phyloP scores from a whole-genome alignment of 176 grass and related monocot genomes.

The Triticum timopheevii region DNA sequence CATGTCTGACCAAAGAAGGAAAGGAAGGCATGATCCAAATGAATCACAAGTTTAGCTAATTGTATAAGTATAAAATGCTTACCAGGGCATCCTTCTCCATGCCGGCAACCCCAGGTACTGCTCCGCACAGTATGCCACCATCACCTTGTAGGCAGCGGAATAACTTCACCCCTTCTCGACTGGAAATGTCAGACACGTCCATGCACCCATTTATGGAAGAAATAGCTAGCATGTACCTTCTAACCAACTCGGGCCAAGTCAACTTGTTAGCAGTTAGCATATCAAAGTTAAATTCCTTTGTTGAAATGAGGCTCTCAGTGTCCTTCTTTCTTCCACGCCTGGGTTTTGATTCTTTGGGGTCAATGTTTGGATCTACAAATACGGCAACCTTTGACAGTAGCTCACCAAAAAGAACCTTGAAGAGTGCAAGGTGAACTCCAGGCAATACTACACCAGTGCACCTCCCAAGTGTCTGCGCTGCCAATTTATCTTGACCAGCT shows the following conservation, averaged over 20 bases:
- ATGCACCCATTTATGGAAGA: slow-evolving; percentile 62
- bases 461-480: slow-evolving; percentile 65
- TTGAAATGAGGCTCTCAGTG: slow-evolving; percentile 48
- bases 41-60: slow-evolving; percentile 23
- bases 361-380: slow-evolving; percentile 86
- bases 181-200: slow-evolving; percentile 86
- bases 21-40: not conserved
- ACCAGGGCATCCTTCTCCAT: slow-evolving; percentile 97
- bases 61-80: slow-evolving; percentile 39
- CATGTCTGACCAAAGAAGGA: slow-evolving; percentile 6
- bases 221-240: slow-evolving; percentile 89
- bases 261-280: slow-evolving; percentile 82
- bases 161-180: slow-evolving; percentile 87
- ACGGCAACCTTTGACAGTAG: slow-evolving; percentile 63
- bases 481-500: slow-evolving; percentile 61
- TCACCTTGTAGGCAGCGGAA: slow-evolving; percentile 93
- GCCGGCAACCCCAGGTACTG: slow-evolving; percentile 78
- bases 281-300: slow-evolving; percentile 77
- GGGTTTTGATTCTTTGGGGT: slow-evolving; percentile 87
- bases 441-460: slow-evolving; percentile 77
- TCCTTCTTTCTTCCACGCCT: slow-evolving; percentile 91
- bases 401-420: slow-evolving; percentile 84
- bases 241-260: slow-evolving; percentile 92
- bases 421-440: slow-evolving; percentile 67
- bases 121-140: slow-evolving; percentile 87